phyloP scores from a whole-genome alignment of 306 rosid genomes.

The Castanopsis chinensis region DNA sequence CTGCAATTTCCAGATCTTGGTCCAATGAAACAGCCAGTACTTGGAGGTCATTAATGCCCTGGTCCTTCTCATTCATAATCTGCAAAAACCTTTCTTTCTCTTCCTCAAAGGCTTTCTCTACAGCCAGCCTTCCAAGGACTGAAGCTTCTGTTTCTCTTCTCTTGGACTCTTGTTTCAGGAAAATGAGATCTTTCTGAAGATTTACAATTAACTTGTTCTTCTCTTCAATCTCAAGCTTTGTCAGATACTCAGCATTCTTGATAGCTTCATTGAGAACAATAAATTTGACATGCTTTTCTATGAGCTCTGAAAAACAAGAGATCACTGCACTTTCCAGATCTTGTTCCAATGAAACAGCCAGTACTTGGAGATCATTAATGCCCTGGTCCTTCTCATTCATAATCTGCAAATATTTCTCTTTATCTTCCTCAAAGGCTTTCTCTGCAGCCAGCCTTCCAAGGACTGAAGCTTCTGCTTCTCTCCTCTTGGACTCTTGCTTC shows the following conservation, averaged over 20 bases:
- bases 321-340: constrained; percentile 33
- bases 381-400: constrained; percentile 38
- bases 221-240: constrained; percentile 45
- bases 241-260: constrained; percentile 33
- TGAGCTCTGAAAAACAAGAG: constrained; percentile 40
- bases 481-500: constrained; percentile 47
- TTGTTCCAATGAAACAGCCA: constrained; percentile 38
- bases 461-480: constrained; percentile 44
- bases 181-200: constrained; percentile 13
- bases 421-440: constrained; percentile 41
- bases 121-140: constrained; percentile 30
- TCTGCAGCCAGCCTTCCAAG: constrained; percentile 37
- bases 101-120: constrained; percentile 39
- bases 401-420: constrained; percentile 34
- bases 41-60: constrained; percentile 29
- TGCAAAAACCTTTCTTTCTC: constrained; percentile 40
- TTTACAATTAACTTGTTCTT: constrained; percentile 34
- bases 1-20: constrained; percentile 38
- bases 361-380: constrained; percentile 29
- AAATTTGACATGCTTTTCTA: constrained; percentile 50
- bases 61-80: constrained; percentile 40
- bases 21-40: constrained; percentile 34
- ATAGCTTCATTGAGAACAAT: constrained; percentile 47
- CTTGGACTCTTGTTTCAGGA: constrained; percentile 43
- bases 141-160: constrained; percentile 48